Evolutionary conservation across 805 yeast genomes (phyloP), one percentile per base, ranked within the genome.

Genomic region (Zygotorulaspora sp.): DNA sequence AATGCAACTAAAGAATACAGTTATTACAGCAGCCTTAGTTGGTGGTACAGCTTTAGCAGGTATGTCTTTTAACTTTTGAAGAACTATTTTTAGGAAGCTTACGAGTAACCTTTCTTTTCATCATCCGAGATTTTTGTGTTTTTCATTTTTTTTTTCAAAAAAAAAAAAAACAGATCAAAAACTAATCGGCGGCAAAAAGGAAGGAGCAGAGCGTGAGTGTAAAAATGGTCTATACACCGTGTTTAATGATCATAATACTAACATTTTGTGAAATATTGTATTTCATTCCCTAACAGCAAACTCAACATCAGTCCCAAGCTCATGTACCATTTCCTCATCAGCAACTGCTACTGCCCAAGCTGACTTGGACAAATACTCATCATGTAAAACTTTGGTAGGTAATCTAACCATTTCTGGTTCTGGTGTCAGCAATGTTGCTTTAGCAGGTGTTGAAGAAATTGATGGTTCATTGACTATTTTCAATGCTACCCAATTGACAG

Each of bases 321-420:
- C 79, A 19, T 84, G 94, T 75, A 71, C 83, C 25, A 77, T 81
- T 69, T 55, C 68, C 19, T 63, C 67, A 34, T 69, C 72, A 51
- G 70, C 70, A 48, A 84, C 95, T 36, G 95, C 87, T 53, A 78
- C 92, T 38, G 76, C 80, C 29, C 87, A 88, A 66, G 53, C 83
- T 21, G 89, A 87, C 52, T 77, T 90, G 59, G 95, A 87, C 55
- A 57, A 63, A 18, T 75, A 83, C 38, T 65, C 85, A 34, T 71
- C 78, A 32, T 92, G 98, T 77, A 64, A 75, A 25, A 83, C 87
- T 46, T 72, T 92, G 51, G 74, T 75, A 48, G 97, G 96, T 74
- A 80, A 80, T 62, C 68, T 92, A 54, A 63, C 70, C 66, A 73
- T 90, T 58, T 58, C 73, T 41, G 89, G 89, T 68, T 71, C 66